Conservation (phyloP, 108 stramenopile species). For the Pinguiococcus pyrenoidosus region DNA sequence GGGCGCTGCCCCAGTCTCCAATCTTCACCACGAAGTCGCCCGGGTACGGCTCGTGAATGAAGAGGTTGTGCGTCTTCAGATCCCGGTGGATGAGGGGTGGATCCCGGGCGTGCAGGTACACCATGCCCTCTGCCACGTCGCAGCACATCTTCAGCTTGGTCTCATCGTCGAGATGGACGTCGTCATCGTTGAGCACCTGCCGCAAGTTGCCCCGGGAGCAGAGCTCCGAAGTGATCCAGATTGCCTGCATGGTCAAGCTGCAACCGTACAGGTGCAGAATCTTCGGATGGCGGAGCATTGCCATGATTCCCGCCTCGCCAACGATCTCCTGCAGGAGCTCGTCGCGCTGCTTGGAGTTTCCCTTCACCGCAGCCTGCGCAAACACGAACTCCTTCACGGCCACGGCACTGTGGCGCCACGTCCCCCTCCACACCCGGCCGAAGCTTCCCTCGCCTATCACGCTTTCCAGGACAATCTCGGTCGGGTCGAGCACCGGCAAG, state of each 20-base stretch:
- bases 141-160: slow-evolving; percentile 53
- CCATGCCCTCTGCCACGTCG: slow-evolving; percentile 92
- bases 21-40: slow-evolving; percentile 47
- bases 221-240: slow-evolving; percentile 72
- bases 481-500: slow-evolving; percentile 79
- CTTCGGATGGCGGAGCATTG: slow-evolving; percentile 81
- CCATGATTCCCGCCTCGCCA: slow-evolving; percentile 96
- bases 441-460: slow-evolving; percentile 95
- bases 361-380: slow-evolving; percentile 90
- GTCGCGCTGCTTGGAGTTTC: slow-evolving; percentile 77
- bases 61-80: slow-evolving; percentile 93
- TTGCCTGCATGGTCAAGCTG: slow-evolving; percentile 78
- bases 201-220: slow-evolving; percentile 59
- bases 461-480: slow-evolving; percentile 81
- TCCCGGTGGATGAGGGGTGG: slow-evolving; percentile 95
- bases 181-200: slow-evolving; percentile 73
- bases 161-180: slow-evolving; percentile 36
- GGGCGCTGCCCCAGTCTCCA: slow-evolving; percentile 89
- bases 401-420: slow-evolving; percentile 77
- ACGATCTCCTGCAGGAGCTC: slow-evolving; percentile 95
- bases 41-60: slow-evolving; percentile 53
- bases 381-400: slow-evolving; percentile 97
- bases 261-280: slow-evolving; percentile 91
- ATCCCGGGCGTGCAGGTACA: slow-evolving; percentile 68
- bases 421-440: slow-evolving; percentile 90